Evolutionary conservation across 495 filamentous ascomycete genomes (phyloP).

Genomic region (Terfezia boudieri): DNA sequence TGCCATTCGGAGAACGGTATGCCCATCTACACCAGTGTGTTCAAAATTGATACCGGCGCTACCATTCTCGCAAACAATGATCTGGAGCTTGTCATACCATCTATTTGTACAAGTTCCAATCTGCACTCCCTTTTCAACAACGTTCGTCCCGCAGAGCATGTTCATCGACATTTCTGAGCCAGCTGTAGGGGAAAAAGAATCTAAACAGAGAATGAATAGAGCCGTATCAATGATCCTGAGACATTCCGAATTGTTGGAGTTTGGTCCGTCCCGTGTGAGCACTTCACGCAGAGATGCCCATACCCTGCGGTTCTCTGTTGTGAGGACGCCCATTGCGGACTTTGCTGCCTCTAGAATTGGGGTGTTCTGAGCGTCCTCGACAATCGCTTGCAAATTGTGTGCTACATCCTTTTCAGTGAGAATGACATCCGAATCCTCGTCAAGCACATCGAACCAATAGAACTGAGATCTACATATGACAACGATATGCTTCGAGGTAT

Average conservation of each 20-base stretch:
- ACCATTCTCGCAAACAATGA: conserved; percentile 97
- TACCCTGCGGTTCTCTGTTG: conserved; percentile 85
- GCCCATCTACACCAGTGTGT: conserved; percentile 93
- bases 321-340: conserved; percentile 76
- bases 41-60: conserved; percentile 98
- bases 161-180: conserved; percentile 74
- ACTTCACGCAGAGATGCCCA: conserved; percentile 87
- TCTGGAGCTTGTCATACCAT: conserved; percentile 98
- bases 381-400: conserved; percentile 76
- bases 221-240: conserved; percentile 86
- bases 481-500: conserved; percentile 71
- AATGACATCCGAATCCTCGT: conserved; percentile 82
- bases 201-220: conserved; percentile 75
- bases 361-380: conserved; percentile 70
- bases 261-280: conserved; percentile 53
- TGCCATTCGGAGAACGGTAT: conserved; percentile 88
- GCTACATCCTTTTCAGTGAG: conserved; percentile 93
- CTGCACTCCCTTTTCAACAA: conserved; percentile 80
- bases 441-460: conserved; percentile 97
- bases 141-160: conserved; percentile 91
- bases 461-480: conserved; percentile 90
- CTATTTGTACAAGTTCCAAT: conserved; percentile 94
- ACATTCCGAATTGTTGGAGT: conserved; percentile 84
- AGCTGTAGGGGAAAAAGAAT: conserved; percentile 65
- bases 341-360: conserved; percentile 89